These are phyloP conservation scores for Paracoccidioides brasiliensis DNA, from an alignment of 2,329 filamentous ascomycete species.

Conservation along the genomic window DNA sequence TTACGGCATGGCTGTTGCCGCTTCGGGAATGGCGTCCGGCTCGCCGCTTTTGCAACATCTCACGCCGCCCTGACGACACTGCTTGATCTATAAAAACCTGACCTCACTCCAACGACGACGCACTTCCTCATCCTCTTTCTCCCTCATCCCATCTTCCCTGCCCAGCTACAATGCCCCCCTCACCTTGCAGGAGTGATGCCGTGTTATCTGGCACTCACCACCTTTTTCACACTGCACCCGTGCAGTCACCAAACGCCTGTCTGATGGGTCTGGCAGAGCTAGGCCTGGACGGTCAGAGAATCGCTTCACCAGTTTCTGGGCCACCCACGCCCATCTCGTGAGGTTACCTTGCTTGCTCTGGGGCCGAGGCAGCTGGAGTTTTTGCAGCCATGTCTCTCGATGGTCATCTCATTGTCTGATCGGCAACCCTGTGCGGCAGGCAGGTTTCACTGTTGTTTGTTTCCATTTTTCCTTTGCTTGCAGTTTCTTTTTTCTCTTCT, in stretches of 20 bases:
- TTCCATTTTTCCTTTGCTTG: neutral
- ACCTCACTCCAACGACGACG: too few species aligned
- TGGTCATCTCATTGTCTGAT: too few species aligned
- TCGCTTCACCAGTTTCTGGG: neutral
- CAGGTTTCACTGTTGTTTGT: neutral
- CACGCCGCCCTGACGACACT: too few species aligned
- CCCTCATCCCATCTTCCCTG: slow-evolving; percentile 5
- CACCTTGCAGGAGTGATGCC: neutral
- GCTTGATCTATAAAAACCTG: too few species aligned
- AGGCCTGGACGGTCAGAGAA: neutral
- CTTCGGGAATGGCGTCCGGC: too few species aligned
- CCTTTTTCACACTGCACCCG: neutral
- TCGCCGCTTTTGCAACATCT: too few species aligned
- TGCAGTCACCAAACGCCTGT: neutral
- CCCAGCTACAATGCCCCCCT: slow-evolving; percentile 5
- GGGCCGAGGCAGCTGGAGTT: neutral
- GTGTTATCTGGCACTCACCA: slow-evolving; percentile 1
- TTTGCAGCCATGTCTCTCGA: neutral
- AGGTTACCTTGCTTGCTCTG: neutral
- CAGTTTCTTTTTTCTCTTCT: neutral
- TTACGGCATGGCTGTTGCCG: too few species aligned
- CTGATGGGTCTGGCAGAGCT: too few species aligned
- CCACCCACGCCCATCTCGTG: neutral
- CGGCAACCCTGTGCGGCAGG: too few species aligned
- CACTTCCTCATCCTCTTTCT: slow-evolving; percentile 16